These are phyloP conservation scores for Salix exigua DNA, from an alignment of 345 rosid species.

Conservation along the genomic window DNA sequence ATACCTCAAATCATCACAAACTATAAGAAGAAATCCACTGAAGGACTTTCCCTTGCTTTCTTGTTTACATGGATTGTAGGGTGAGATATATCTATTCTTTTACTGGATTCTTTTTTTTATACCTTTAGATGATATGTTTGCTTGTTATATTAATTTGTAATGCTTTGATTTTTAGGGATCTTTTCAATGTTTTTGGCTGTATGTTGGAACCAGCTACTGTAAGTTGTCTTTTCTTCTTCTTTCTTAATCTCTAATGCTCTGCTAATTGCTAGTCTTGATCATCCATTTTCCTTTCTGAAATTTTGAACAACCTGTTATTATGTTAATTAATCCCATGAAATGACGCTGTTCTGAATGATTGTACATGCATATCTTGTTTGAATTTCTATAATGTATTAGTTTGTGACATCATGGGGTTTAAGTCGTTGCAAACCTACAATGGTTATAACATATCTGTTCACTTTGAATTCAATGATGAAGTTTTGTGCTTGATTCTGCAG, in stretches of 20 bases:
- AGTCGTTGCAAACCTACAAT: background rate
- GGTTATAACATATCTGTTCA: background rate
- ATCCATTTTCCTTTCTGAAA: background rate
- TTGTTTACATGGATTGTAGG: constrained; percentile 77
- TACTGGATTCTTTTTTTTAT: background rate
- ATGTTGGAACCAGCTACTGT: constrained; percentile 83
- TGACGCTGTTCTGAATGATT: background rate
- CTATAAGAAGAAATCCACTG: constrained; percentile 58
- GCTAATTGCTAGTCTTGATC: background rate
- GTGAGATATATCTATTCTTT: constrained; percentile 25
- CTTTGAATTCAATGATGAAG: background rate
- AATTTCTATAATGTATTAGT: background rate
- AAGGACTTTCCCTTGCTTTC: constrained; percentile 78
- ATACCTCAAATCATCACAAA: constrained; percentile 78
- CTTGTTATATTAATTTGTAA: background rate
- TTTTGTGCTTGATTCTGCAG: constrained; percentile 45
- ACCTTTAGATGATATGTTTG: background rate
- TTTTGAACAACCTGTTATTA: background rate
- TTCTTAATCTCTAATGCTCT: background rate
- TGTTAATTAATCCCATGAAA: background rate
- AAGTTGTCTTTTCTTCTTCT: constrained; percentile 20
- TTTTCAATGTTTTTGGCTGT: constrained; percentile 77
- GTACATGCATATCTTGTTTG: background rate
- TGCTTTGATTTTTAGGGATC: constrained; percentile 46
- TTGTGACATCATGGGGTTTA: background rate